Percentiles rank a stretch among this genome's conserved stretches.
Evolutionary conservation across 2,329 filamentous ascomycete species (phyloP).

Genomic region (Arthroderma uncinatum): DNA sequence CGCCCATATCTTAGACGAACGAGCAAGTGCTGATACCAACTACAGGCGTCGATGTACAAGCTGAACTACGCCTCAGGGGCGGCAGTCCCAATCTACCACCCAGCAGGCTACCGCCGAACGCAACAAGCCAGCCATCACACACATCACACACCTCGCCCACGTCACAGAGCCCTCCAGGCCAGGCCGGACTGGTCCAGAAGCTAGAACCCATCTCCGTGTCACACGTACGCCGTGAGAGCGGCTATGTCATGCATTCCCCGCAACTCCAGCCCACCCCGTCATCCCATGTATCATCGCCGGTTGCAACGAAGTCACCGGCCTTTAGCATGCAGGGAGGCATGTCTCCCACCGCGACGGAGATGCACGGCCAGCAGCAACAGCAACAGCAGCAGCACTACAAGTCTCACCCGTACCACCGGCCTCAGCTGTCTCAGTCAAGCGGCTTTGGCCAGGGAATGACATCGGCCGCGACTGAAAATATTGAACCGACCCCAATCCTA

Average conservation of each 20-base stretch:
- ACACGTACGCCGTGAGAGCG: conserved; percentile 32
- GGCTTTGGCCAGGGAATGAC: conserved; percentile 32
- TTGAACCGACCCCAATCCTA: conserved; percentile 25
- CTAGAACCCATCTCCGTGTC: conserved; percentile 39
- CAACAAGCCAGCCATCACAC: conserved; percentile 68
- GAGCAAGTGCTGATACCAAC: conserved; percentile 3
- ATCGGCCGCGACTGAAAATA: conserved; percentile 16
- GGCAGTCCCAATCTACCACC: conserved; percentile 64
- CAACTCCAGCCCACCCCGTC: conserved; percentile 72
- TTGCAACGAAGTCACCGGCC: conserved; percentile 51
- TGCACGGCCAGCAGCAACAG: conserved; percentile 42
- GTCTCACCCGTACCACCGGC: conserved; percentile 2
- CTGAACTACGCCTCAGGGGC: conserved; percentile 85
- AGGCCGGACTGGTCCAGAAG: conserved; percentile 69
- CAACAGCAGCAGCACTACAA: conserved; percentile 17
- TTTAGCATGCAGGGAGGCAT: conserved; percentile 50
- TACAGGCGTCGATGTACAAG: conserved; percentile 88
- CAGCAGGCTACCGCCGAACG: conserved; percentile 55
- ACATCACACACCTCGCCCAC: conserved; percentile 26
- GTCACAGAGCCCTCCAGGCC: conserved; percentile 59
- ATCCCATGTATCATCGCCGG: conserved; percentile 62
- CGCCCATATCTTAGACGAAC: conserved; percentile 4
- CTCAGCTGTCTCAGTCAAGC: conserved; percentile 10
- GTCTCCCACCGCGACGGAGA: conserved; percentile 50
- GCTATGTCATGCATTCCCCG: conserved; percentile 46